These are phyloP conservation scores for Sporothrix humicola DNA, from an alignment of 2,329 filamentous ascomycete genomes.

Conservation along the genomic window DNA sequence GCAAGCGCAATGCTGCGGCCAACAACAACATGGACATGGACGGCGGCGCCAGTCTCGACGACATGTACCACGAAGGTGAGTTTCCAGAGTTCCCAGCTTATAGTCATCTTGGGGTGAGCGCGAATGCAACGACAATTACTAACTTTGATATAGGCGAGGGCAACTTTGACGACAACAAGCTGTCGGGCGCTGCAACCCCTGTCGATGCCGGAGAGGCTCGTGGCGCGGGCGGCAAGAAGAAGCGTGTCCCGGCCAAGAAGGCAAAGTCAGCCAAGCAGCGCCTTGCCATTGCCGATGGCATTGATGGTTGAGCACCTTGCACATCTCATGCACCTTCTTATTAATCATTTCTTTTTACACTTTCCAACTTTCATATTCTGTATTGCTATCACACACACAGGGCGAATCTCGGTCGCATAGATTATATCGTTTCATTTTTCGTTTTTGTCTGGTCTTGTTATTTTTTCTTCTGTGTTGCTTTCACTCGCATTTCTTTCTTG, in stretches of 20 bases:
- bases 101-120: too few relatives aligned
- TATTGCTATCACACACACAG: neutral
- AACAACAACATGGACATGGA: conserved; percentile 34
- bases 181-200: conserved; percentile 85
- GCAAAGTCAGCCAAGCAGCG: conserved; percentile 73
- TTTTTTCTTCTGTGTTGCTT: neutral
- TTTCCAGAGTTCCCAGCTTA: conserved; percentile 33
- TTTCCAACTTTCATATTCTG: conserved; percentile 3
- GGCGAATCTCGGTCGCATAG: conserved; percentile 8
- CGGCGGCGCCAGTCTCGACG: conserved; percentile 75
- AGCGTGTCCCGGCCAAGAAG: conserved; percentile 59
- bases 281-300: conserved; percentile 70
- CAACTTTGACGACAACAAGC: conserved; percentile 86
- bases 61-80: conserved; percentile 99
- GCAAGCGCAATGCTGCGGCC: conserved; percentile 52
- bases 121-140: neutral
- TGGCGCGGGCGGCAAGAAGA: conserved; percentile 65
- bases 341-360: neutral
- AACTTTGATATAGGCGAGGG: conserved; percentile 75
- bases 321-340: neutral
- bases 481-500: neutral
- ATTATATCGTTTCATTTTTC: neutral
- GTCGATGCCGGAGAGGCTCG: conserved; percentile 53
- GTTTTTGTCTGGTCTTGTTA: neutral
- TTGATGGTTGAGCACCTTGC: conserved; percentile 43